Evolutionary conservation across 805 yeast species (phyloP), one percentile per base, ranked within the genome.

Genomic region (Lachancea fermentati): DNA sequence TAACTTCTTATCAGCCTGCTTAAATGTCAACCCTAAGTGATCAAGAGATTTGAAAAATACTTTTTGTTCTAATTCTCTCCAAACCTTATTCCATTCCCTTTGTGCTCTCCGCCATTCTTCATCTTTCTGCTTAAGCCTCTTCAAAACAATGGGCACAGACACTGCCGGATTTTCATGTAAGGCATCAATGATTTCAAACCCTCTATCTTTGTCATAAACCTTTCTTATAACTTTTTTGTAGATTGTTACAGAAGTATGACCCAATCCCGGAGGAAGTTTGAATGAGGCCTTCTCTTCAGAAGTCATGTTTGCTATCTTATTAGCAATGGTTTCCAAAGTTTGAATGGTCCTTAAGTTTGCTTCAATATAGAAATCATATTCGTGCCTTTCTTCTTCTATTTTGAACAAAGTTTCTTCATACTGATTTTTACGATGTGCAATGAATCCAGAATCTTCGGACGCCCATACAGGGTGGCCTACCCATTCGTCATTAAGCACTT

Each of bases 391-490:
- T 61, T 93, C 98, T 64, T 93, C 98, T 43, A 89, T 86, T 60
- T 95, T 82, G 68, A 88, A 89, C 40, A 93, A 66, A 36, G 93
- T 85, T 62, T 93, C 99, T 64, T 93, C 99, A 60, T 91, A 93
- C 66, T 93, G 98, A 60, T 93, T 93, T 65, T 93, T 93, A 49
- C 97, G 78, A 62, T 93, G 99, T n/a, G 98, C 96, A 59, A 93
- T 89, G 55, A 91, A 93, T 0, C 98, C 99, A 9, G 96, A 85
- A 62, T 93, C 99, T 62, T 93, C 99, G 0, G 97, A 91, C 3
- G 97, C 98, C 99, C 99, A 93, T n/a, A 96, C 94, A 16, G 99
- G 99, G 64, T 93, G 97, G 5, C 97, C 96, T 26, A 93, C 97
- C 97, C 97, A 93, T 64, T 91, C 97, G 62, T 93, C 98, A 63